Base-by-base conservation (phyloP, 2,329 filamentous ascomycete genomes). In the Cephalotrichum gorgonifer region DNA sequence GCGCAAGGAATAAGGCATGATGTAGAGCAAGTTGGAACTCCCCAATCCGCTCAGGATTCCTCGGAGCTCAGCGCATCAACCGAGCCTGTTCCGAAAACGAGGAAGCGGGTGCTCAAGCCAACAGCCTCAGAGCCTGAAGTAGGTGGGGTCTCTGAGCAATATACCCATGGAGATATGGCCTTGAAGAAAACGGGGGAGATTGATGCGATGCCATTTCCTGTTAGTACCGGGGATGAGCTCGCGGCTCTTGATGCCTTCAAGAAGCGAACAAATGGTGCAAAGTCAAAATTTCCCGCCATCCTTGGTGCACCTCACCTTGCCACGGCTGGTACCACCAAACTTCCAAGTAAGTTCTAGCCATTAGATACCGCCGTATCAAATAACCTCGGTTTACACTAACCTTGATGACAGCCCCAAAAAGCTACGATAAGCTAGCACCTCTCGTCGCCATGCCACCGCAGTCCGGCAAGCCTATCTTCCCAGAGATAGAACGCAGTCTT, bases 391-490 rank as follows among this genome's bases (percentile, higher is more conserved):
- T 33, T 43, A 51, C 48, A 31, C 35, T 52, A 23, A 43, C 41
- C 6, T 17, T 25, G 11, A 15, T 30, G 7, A 28, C 28, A 53
- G 65, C 63, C 1, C 67, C 68, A 5, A 72, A 72, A 54, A 70
- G 66, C 48, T 70, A 69, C 48, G 69, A 72, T 43, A 71, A 71
- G 52, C 58, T 72, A 31, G 60, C 66, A 1, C 69, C 69, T 6
- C 56, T 71, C 25, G 65, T 72, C 15, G 68, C 69, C 6, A 52
- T 68, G 20, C 66, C 69, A 7, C 57, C 68, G 14, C 62, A 62
- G 38, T 69, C 61, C 22, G 64, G 66, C 8, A 66, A 63, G 38
- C 54, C 60, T 3, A 62, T 71, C 47, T 58, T 71, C 2, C 64
- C 67, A 1, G 66, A 68, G 30, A 50, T 69, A 27, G 64, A 64